phyloP scores from a whole-genome alignment of 768 basidiomycete species.

The Boletus rufocinnamomeus region DNA sequence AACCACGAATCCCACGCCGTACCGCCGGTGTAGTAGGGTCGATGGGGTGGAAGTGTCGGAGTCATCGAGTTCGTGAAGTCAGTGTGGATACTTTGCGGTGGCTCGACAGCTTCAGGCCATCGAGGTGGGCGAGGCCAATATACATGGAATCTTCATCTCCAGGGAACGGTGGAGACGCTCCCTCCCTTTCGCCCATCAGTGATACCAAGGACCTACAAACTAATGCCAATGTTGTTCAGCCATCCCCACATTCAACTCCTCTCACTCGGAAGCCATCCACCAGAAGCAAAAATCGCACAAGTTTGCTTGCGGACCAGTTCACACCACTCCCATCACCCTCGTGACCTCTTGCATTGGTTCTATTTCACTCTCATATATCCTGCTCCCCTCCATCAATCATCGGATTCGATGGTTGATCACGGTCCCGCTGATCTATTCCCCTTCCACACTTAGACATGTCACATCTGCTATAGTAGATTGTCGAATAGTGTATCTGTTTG shows the following conservation, averaged over 20 bases:
- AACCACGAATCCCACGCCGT: conserved; percentile 42
- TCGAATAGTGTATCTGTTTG: conserved; percentile 1
- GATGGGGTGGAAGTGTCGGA: conserved; percentile 60
- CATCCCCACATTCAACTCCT: conserved; percentile 43
- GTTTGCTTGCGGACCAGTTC: conserved; percentile 40
- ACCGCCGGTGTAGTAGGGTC: conserved; percentile 43
- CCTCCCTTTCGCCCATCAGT: conserved; percentile 34
- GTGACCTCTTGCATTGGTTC: conserved; percentile 8
- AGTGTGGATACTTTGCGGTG: conserved; percentile 61
- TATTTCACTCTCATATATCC: conserved; percentile 7
- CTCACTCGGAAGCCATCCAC: conserved; percentile 68
- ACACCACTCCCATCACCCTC: conserved; percentile 19
- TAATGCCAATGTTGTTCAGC: conserved; percentile 38
- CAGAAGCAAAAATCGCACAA: conserved; percentile 55
- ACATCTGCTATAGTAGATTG: conserved; percentile 13
- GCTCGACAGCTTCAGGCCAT: conserved; percentile 64
- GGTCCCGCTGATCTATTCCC: background rate
- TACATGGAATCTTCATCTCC: conserved; percentile 37
- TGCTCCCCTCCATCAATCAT: background rate
- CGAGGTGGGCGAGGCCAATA: conserved; percentile 54
- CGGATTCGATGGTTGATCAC: background rate
- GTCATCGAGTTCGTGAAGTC: conserved; percentile 61
- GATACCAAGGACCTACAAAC: conserved; percentile 38
- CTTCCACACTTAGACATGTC: background rate
- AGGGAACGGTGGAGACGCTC: conserved; percentile 30